Conservation (phyloP, 805 yeast genomes). For the Lipomyces sp. region DNA sequence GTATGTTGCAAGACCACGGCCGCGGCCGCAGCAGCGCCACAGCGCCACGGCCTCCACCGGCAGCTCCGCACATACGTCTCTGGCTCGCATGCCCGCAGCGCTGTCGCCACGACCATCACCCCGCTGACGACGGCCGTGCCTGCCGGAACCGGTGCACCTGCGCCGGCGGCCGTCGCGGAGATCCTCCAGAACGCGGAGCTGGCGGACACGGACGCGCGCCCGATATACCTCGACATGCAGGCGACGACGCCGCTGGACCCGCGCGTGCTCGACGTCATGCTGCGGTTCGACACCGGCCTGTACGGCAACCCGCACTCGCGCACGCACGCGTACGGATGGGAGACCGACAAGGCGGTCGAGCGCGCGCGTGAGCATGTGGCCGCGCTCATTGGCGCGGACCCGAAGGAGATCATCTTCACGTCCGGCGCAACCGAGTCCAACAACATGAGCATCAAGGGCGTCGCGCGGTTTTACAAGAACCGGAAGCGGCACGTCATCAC, state of each 20-base stretch:
- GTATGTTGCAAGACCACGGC: no score
- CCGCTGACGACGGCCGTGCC: no score
- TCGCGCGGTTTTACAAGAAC: slow-evolving; percentile 84
- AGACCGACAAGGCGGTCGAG: slow-evolving; percentile 89
- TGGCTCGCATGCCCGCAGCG: no score
- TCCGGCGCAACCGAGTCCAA: slow-evolving; percentile 98
- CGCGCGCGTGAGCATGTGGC: slow-evolving; percentile 81
- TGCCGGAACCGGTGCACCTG: no score
- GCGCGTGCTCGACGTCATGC: slow-evolving; percentile 85
- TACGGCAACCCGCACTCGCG: slow-evolving; percentile 98
- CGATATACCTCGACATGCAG: slow-evolving; percentile 94
- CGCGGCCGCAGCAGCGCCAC: no score
- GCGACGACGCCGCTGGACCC: slow-evolving; percentile 99
- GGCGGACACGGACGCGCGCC: slow-evolving; percentile 46
- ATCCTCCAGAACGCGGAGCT: slow-evolving; percentile 23
- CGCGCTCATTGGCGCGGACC: slow-evolving; percentile 80
- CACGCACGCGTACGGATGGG: slow-evolving; percentile 99
- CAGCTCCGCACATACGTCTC: no score
- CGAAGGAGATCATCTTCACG: slow-evolving; percentile 94
- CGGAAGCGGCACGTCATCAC: slow-evolving; percentile 93
- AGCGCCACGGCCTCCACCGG: no score
- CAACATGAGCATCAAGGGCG: slow-evolving; percentile 93
- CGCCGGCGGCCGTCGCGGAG: slow-evolving; percentile 1
- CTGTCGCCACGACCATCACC: no score
- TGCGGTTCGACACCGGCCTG: slow-evolving; percentile 80